Evolutionary conservation across 345 rosid species (phyloP), one percentile per base, ranked within the genome.

Genomic region (Lagerstroemia speciosa): DNA sequence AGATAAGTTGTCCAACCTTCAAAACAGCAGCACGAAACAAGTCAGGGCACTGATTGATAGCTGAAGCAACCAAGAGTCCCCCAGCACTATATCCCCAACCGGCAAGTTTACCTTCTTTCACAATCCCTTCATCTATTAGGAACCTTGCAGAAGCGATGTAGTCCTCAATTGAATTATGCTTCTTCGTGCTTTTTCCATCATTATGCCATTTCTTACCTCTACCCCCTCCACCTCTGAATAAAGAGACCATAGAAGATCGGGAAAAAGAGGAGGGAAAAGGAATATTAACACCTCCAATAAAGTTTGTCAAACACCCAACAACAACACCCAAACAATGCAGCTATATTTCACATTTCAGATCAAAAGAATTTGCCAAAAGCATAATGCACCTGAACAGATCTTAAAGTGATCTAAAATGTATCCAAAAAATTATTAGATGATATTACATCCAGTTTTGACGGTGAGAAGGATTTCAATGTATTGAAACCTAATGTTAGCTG

Each of bases 71-170:
- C 70, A 88, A 75, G 67, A 91, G 93, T 55, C 95, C 99, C 65
- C 96, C 97, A 19, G 89, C 97, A 71, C 98, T 93, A 76, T 87
- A 86, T 73, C 98, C 98, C 89, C 87, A 91, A 67, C 90, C 96
- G 26, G 91, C 91, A 77, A 93, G 95, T 79, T 86, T 87, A 73
- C 81, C 80, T 46, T 82, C 86, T 64, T 81, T 79, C 72, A 91
- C 96, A 66, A 93, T 78, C 73, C 79, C 82, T 73, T 83, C 85
- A 41, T 83, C 84, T 43, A 86, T 48, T 38, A 93, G 89, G 81
- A 84, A 91, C 75, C 75, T 88, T 46, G 93, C 93, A 74, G 96
- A 93, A 41, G 87, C 80, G 72, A 89, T 72, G 76, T 78, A 91
- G 78, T 94, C 99, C 77, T 78, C 81, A 40, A 94, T 73, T 31